phyloP scores from a whole-genome alignment of 176 grass and related monocot genomes.

The Avena sativa region DNA sequence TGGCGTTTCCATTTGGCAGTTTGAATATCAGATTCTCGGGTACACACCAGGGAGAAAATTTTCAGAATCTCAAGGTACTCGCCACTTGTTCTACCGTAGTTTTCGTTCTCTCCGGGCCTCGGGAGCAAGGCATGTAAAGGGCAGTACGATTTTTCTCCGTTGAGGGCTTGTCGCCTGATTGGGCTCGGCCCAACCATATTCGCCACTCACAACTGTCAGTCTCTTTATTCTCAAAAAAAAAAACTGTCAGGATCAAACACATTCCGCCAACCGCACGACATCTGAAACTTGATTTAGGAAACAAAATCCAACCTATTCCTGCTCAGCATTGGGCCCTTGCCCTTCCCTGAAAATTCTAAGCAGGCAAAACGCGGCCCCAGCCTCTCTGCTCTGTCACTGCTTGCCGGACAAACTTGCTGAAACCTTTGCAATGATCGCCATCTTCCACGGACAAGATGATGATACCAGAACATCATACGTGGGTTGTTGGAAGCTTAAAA shows the following conservation, averaged over 20 bases:
- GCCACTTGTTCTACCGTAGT: too few species aligned
- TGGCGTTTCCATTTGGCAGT: too few species aligned
- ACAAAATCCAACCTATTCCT: constrained; percentile 27
- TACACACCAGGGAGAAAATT: too few species aligned
- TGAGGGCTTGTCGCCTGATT: not conserved
- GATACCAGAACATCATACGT: constrained; percentile 18
- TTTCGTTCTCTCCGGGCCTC: not conserved
- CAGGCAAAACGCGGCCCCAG: not conserved
- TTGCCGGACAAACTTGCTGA: constrained; percentile 28
- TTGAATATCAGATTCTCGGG: too few species aligned
- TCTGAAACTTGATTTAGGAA: not conserved
- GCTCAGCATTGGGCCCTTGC: constrained; percentile 35
- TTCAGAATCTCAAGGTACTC: too few species aligned
- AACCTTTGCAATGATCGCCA: constrained; percentile 15
- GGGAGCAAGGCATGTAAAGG: not conserved
- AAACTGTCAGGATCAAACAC: not conserved
- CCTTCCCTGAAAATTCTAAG: constrained; percentile 18
- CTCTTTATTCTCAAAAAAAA: too few species aligned
- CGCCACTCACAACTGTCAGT: not conserved
- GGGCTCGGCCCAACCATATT: not conserved
- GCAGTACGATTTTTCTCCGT: not conserved
- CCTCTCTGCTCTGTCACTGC: not conserved
- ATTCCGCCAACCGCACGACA: not conserved
- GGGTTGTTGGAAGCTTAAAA: not conserved
- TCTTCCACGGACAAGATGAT: constrained; percentile 3